A percentile compares a stretch with the other conserved stretches of the same genome.
phyloP scores from a whole-genome alignment of 768 basidiomycete species.

The Pleurotus tuoliensis region DNA sequence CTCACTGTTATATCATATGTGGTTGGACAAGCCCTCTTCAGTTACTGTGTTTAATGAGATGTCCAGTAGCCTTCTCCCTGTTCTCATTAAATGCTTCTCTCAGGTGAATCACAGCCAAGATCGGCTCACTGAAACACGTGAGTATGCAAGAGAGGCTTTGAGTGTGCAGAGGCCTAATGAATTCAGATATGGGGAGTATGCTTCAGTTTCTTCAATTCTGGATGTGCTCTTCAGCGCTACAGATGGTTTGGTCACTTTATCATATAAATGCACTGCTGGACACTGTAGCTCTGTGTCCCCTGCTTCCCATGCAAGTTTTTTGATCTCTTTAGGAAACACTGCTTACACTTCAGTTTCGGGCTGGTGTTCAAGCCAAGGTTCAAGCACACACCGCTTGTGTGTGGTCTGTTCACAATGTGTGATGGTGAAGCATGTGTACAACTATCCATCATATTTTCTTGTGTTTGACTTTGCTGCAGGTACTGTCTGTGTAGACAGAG shows the following conservation, averaged over 20 bases:
- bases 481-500: no score
- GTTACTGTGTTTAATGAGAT: neutral
- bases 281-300: no score
- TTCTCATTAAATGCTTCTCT: neutral
- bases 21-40: conserved; percentile 9
- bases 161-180: neutral
- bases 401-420: neutral
- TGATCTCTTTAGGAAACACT: neutral
- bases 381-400: neutral
- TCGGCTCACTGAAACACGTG: neutral
- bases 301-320: no score
- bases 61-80: neutral
- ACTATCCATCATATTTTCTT: no score
- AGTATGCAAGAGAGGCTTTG: neutral
- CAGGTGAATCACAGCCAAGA: neutral
- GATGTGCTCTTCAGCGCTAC: neutral
- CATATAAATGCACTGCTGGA: no score
- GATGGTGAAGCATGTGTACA: neutral
- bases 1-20: conserved; percentile 17
- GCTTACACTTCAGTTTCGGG: no score
- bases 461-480: no score
- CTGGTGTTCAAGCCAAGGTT: no score
- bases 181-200: neutral
- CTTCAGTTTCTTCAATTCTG: neutral
- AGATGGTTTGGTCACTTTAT: neutral